phyloP scores from a whole-genome alignment of 1,139 yeast genomes.

The Debaryomyces singareniensis region DNA sequence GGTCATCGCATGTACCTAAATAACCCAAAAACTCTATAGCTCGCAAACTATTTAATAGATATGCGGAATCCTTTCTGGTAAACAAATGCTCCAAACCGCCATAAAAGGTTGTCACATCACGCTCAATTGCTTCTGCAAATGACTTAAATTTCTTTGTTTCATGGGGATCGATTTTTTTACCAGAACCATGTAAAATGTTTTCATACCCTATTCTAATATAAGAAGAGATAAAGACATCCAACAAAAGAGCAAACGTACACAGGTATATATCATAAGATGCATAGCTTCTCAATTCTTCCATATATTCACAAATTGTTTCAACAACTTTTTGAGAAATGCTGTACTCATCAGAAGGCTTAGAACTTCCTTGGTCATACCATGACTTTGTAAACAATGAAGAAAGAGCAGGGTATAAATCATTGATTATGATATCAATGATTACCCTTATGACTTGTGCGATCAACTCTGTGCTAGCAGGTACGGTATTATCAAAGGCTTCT shows the following conservation, averaged over 20 bases:
- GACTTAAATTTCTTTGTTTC: conserved; percentile 41
- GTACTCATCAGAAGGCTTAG: conserved; percentile 24
- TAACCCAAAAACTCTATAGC: conserved; percentile 69
- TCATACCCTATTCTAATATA: conserved; percentile 43
- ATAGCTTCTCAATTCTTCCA: conserved; percentile 54
- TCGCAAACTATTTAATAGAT: conserved; percentile 46
- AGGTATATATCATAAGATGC: conserved; percentile 41
- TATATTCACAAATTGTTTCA: conserved; percentile 71
- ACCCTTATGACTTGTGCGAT: conserved; percentile 65
- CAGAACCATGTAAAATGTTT: conserved; percentile 41
- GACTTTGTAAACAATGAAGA: conserved; percentile 33
- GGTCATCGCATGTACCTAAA: conserved; percentile 51
- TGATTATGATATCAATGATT: conserved; percentile 61
- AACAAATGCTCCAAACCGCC: conserved; percentile 51
- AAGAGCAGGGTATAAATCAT: conserved; percentile 50
- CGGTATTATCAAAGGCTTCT: conserved; percentile 53
- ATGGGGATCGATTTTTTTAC: conserved; percentile 53
- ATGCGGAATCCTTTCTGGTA: conserved; percentile 42
- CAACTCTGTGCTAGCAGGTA: conserved; percentile 71
- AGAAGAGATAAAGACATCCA: conserved; percentile 37
- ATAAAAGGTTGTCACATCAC: conserved; percentile 65
- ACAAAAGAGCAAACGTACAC: conserved; percentile 37
- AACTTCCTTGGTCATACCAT: conserved; percentile 41
- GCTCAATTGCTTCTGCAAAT: conserved; percentile 33
- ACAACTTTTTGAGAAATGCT: conserved; percentile 51